Evolutionary conservation across 1,284 basidiomycete genomes (phyloP).

Genomic region (Sporisorium graminicola): DNA sequence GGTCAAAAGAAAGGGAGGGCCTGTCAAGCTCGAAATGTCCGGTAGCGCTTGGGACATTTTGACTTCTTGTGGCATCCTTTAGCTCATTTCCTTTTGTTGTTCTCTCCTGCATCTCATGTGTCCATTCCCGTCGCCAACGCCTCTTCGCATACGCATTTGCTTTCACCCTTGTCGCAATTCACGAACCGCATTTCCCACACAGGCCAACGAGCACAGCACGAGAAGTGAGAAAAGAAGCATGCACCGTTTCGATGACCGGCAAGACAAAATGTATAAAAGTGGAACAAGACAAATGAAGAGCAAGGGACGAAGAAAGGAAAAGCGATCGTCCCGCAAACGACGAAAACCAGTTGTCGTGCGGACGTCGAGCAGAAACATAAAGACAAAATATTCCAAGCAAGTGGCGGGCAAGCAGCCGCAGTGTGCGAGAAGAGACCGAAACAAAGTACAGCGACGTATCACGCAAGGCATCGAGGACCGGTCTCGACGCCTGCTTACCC

Average conservation of each 20-base stretch:
- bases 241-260: constrained; percentile 18
- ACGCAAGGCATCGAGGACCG: constrained; percentile 25
- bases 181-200: background rate
- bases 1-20: constrained; percentile 37
- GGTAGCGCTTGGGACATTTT: constrained; percentile 45
- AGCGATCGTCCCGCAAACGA: constrained; percentile 36
- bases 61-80: constrained; percentile 39
- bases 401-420: constrained; percentile 1
- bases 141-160: constrained; percentile 10
- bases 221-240: constrained; percentile 6
- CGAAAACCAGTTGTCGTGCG: constrained; percentile 38
- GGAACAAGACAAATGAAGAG: constrained; percentile 1
- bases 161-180: constrained; percentile 2
- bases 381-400: constrained; percentile 8
- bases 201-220: background rate
- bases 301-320: constrained; percentile 2
- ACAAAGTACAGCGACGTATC: constrained; percentile 5
- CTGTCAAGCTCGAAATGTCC: constrained; percentile 41
- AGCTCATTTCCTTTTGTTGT: background rate
- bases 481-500: constrained; percentile 12
- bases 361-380: constrained; percentile 22
- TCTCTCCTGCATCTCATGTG: background rate
- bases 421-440: constrained; percentile 1
- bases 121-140: background rate
- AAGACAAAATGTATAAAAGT: constrained; percentile 11